Evolutionary conservation across 192 early-diverging fungal genomes (phyloP).

Genomic region (Obelidium mucronatum): DNA sequence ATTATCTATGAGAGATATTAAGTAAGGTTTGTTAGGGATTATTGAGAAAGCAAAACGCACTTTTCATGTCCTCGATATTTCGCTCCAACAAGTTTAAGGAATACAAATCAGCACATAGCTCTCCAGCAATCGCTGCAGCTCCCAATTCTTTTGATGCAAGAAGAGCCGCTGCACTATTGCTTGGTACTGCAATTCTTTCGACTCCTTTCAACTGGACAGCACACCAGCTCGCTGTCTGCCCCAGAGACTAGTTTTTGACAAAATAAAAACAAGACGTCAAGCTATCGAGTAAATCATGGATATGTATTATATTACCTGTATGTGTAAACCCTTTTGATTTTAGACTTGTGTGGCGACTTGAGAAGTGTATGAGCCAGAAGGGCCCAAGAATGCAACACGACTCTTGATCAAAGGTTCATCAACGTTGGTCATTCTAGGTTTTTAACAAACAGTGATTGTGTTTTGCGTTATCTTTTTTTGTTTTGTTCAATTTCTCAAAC

Average conservation of each 20-base stretch:
- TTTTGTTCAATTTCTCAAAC: too few species aligned
- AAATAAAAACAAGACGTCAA: too few species aligned
- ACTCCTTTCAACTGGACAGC: conserved; percentile 42
- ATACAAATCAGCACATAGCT: conserved; percentile 80
- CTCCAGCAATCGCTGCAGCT: conserved; percentile 83
- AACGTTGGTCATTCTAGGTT: too few species aligned
- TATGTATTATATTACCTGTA: conserved; percentile 57
- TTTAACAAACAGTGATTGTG: too few species aligned
- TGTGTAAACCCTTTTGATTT: too few species aligned
- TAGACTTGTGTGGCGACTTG: conserved; percentile 78
- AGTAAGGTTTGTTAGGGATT: not conserved
- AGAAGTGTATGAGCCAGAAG: conserved; percentile 88
- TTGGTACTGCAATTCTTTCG: conserved; percentile 75
- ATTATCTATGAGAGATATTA: conserved; percentile 64
- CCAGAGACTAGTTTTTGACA: too few species aligned
- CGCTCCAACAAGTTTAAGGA: conserved; percentile 75
- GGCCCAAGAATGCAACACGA: conserved; percentile 88
- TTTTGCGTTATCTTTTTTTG: too few species aligned
- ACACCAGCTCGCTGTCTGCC: conserved; percentile 19
- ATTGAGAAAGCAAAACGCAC: not conserved
- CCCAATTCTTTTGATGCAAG: conserved; percentile 76
- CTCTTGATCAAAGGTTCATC: too few species aligned
- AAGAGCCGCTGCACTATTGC: conserved; percentile 88
- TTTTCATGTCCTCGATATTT: conserved; percentile 79
- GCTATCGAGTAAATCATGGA: conserved; percentile 69